These are phyloP conservation scores for Jacaranda mimosifolia DNA, from an alignment of 257 asterid genomes.

Conservation along the genomic window DNA sequence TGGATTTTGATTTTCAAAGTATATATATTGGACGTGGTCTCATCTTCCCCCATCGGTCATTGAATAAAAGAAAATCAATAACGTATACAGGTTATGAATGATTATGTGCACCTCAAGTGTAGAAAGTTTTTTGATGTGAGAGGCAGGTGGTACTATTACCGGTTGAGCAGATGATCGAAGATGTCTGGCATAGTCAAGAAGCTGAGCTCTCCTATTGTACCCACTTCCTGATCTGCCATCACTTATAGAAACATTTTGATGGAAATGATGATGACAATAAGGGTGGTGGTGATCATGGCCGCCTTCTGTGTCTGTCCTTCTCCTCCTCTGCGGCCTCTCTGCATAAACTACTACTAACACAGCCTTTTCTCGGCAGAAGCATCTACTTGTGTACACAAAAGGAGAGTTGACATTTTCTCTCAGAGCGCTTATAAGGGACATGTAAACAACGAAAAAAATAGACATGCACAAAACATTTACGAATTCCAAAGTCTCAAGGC, in stretches of 20 bases:
- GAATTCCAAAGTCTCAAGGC: no score
- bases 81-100: no score
- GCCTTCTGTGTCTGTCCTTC: neutral
- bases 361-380: conserved; percentile 34
- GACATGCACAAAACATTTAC: no score
- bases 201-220: conserved; percentile 59
- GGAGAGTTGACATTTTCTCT: neutral
- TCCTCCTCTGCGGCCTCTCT: conserved; percentile 41
- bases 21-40: no score
- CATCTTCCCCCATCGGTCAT: no score
- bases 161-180: conserved; percentile 49
- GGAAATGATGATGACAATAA: conserved; percentile 34
- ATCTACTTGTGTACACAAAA: neutral
- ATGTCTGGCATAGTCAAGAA: conserved; percentile 54
- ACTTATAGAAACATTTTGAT: neutral
- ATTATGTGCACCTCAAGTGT: conserved; percentile 22
- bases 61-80: neutral
- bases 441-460: no score
- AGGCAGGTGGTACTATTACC: conserved; percentile 12
- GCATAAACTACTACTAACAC: conserved; percentile 51
- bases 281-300: conserved; percentile 25
- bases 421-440: neutral
- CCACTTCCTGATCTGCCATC: conserved; percentile 35
- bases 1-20: no score
- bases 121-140: conserved; percentile 17